A percentile compares a stretch with the other conserved stretches of the same genome.
phyloP scores from a whole-genome alignment of 768 basidiomycete genomes.

The Suillus subalutaceus region DNA sequence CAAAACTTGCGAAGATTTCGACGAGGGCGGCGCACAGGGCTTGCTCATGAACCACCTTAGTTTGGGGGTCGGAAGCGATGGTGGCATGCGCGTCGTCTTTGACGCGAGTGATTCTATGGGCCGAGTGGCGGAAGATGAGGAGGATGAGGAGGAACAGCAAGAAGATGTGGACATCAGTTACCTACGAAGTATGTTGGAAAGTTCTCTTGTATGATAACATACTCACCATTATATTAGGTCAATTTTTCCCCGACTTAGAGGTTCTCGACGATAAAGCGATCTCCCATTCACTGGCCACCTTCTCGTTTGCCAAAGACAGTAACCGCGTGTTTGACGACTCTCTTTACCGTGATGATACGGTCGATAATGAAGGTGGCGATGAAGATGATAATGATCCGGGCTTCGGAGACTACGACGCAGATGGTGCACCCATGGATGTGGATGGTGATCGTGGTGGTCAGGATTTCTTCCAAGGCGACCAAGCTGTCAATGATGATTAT shows the following conservation, averaged over 20 bases:
- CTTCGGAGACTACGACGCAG: slow-evolving; percentile 26
- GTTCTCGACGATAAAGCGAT: slow-evolving; percentile 71
- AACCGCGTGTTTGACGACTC: slow-evolving; percentile 62
- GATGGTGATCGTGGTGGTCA: slow-evolving; percentile 44
- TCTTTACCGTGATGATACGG: slow-evolving; percentile 60
- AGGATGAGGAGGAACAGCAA: slow-evolving; percentile 63
- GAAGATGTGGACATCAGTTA: slow-evolving; percentile 67
- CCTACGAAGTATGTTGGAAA: slow-evolving; percentile 54
- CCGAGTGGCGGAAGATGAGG: slow-evolving; percentile 74
- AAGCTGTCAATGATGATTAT: slow-evolving; percentile 54
- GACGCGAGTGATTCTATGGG: slow-evolving; percentile 92
- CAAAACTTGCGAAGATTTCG: slow-evolving; percentile 98
- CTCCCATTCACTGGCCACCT: slow-evolving; percentile 77
- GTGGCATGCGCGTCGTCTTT: slow-evolving; percentile 88
- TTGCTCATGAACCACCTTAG: slow-evolving; percentile 95
- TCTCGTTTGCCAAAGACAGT: slow-evolving; percentile 77
- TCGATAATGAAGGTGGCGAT: slow-evolving; percentile 37
- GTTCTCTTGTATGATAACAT: slow-evolving; percentile 6
- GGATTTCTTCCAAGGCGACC: slow-evolving; percentile 71
- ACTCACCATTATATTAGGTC: slow-evolving; percentile 40
- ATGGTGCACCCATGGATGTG: slow-evolving; percentile 38
- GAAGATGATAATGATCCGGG: slow-evolving; percentile 30
- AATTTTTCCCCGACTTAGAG: slow-evolving; percentile 75
- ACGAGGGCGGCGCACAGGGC: slow-evolving; percentile 96
- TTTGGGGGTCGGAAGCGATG: slow-evolving; percentile 75